Evolutionary conservation across 2,329 filamentous ascomycete genomes (phyloP).

Genomic region (Purpureocillium takamizusanense): DNA sequence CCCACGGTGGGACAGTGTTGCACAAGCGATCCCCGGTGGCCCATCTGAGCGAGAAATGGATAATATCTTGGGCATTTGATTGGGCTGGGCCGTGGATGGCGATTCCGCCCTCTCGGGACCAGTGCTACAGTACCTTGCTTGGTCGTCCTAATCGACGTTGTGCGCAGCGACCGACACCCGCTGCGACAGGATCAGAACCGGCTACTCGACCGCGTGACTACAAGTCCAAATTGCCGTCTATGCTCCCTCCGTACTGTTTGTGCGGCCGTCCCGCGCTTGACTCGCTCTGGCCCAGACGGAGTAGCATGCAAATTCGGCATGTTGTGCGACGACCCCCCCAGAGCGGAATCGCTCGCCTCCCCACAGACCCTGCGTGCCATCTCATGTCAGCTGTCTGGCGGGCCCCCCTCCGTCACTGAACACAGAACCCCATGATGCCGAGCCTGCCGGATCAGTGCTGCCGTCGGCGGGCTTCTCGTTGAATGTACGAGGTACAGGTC

Average conservation of each 20-base stretch:
- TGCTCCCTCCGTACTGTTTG: too few species aligned
- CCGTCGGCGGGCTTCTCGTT: neutral
- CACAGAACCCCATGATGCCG: neutral
- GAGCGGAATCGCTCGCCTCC: neutral
- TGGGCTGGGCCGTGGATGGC: neutral
- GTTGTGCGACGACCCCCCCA: slow-evolving; percentile 7
- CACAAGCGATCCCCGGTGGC: too few species aligned
- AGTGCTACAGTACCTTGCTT: slow-evolving; percentile 4
- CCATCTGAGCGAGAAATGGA: too few species aligned
- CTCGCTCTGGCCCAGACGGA: too few species aligned
- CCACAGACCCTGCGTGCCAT: slow-evolving; percentile 6
- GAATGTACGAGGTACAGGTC: too few species aligned
- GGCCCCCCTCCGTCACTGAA: neutral
- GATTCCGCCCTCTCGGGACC: slow-evolving; percentile 8
- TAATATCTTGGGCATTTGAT: too few species aligned
- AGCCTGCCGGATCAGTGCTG: neutral
- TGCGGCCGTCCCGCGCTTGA: too few species aligned
- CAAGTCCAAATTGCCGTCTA: too few species aligned
- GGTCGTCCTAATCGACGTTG: slow-evolving; percentile 1
- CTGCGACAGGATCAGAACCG: neutral
- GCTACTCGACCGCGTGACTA: too few species aligned
- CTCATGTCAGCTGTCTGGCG: slow-evolving; percentile 8
- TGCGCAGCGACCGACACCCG: neutral
- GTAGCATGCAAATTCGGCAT: slow-evolving; percentile 2
- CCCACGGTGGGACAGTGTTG: too few species aligned